Percentiles rank a stretch among this genome's conserved stretches.
These are phyloP conservation scores for Pythium phragmitis DNA, from an alignment of 352 stramenopile genomes.

Conservation along the genomic window DNA sequence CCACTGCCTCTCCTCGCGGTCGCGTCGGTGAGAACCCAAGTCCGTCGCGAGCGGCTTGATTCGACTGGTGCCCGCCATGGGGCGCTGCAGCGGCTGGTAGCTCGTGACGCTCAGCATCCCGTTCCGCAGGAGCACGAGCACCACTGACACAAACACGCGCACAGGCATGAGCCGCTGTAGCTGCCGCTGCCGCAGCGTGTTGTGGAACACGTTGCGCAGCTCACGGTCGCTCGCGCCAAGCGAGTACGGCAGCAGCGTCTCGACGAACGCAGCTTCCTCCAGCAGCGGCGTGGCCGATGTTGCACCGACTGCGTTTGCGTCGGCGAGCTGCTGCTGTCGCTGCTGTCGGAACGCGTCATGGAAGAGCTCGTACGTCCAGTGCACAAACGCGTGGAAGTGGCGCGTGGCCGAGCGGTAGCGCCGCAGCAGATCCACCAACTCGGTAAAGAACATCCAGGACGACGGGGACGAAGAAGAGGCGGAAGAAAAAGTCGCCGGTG, in stretches of 20 bases:
- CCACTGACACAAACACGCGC: slow-evolving; percentile 63
- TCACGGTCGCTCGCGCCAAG: slow-evolving; percentile 49
- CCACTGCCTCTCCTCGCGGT: slow-evolving; percentile 50
- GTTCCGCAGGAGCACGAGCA: slow-evolving; percentile 61
- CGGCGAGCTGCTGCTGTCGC: slow-evolving; percentile 6
- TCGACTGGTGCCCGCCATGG: background rate
- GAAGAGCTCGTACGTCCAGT: slow-evolving; percentile 60
- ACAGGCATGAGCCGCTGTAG: slow-evolving; percentile 53
- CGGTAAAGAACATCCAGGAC: slow-evolving; percentile 54
- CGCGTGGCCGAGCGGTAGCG: slow-evolving; percentile 64
- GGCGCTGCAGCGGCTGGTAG: slow-evolving; percentile 35
- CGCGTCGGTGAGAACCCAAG: slow-evolving; percentile 23
- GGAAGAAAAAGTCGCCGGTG: background rate
- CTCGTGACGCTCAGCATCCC: slow-evolving; percentile 54
- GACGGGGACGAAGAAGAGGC: slow-evolving; percentile 5
- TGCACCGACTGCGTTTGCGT: background rate
- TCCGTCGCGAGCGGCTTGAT: background rate
- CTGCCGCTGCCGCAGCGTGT: slow-evolving; percentile 56
- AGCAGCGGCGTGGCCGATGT: slow-evolving; percentile 26
- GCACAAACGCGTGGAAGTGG: slow-evolving; percentile 62
- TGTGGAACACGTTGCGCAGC: slow-evolving; percentile 65
- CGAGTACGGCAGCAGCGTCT: slow-evolving; percentile 43
- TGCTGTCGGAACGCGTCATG: slow-evolving; percentile 26
- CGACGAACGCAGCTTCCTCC: slow-evolving; percentile 47
- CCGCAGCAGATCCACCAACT: slow-evolving; percentile 54